Conservation (phyloP, 2,329 filamentous ascomycete species). For the Calonectria fujianensis region DNA sequence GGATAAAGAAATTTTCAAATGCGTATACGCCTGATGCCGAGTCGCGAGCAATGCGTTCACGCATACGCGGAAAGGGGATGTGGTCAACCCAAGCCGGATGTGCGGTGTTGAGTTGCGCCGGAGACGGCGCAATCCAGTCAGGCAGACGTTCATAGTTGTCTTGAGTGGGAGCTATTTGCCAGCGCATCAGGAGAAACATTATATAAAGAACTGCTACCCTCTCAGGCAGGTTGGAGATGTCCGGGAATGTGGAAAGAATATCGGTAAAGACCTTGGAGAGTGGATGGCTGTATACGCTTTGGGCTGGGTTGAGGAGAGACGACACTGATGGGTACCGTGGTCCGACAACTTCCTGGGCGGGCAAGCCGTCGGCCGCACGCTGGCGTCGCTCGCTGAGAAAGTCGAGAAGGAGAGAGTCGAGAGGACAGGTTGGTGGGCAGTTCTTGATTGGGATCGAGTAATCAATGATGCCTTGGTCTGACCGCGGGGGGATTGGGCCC, state of each 20-base stretch:
- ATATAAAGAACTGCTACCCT: constrained; percentile 87
- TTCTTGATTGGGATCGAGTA: constrained; percentile 71
- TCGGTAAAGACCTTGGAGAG: constrained; percentile 91
- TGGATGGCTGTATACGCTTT: constrained; percentile 79
- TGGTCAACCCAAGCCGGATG: constrained; percentile 92
- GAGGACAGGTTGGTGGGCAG: constrained; percentile 80
- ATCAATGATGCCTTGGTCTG: constrained; percentile 45
- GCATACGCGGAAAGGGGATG: constrained; percentile 86
- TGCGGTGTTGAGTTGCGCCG: constrained; percentile 77
- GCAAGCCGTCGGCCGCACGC: constrained; percentile 78
- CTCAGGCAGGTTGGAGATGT: constrained; percentile 86
- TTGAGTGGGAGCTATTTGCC: constrained; percentile 86
- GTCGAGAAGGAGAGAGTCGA: constrained; percentile 87
- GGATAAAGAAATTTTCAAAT: constrained; percentile 89
- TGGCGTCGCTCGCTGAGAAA: constrained; percentile 83
- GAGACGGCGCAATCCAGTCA: constrained; percentile 80
- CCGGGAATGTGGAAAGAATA: constrained; percentile 88
- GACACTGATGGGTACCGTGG: constrained; percentile 88
- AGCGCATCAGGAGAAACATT: constrained; percentile 92
- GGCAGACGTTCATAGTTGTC: constrained; percentile 88
- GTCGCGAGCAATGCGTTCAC: constrained; percentile 76
- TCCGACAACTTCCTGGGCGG: constrained; percentile 80
- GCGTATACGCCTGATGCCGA: constrained; percentile 71
- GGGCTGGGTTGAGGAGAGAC: constrained; percentile 83
- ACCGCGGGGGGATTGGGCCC: constrained; percentile 45